Percentiles rank a stretch among this genome's conserved stretches.
Evolutionary conservation across 176 grass and related monocot species (phyloP).

Genomic region (Phoenix dactylifera): DNA sequence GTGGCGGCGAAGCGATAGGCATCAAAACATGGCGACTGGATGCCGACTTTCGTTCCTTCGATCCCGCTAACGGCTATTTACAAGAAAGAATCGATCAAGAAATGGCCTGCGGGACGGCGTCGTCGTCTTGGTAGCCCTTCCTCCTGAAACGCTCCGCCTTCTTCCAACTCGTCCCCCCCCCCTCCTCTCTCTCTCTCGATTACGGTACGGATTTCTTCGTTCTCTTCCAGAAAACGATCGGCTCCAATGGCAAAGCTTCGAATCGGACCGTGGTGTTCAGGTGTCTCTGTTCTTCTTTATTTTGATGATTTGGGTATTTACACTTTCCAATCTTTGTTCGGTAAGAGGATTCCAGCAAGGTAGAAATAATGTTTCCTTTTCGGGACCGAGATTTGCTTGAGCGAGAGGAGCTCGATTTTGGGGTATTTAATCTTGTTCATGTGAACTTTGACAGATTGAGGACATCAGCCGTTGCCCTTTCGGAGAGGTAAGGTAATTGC

Average conservation of each 20-base stretch:
- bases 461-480: constrained; percentile 66
- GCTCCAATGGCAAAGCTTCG: constrained; percentile 39
- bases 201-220: neutral
- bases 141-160: constrained; percentile 63
- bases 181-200: neutral
- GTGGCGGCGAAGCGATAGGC: no score
- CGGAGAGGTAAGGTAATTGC: constrained; percentile 38
- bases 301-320: no score
- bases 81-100: no score
- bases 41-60: constrained; percentile 1
- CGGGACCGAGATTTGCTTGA: neutral
- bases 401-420: neutral
- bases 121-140: constrained; percentile 47
- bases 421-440: neutral
- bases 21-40: no score
- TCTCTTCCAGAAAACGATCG: constrained; percentile 48
- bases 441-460: constrained; percentile 32
- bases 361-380: neutral
- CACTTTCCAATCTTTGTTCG: neutral
- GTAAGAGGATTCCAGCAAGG: constrained; percentile 46
- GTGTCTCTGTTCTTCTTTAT: constrained; percentile 11
- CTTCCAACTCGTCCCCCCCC: constrained; percentile 64
- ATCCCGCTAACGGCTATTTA: neutral
- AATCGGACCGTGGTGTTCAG: constrained; percentile 91
- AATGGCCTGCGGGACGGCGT: constrained; percentile 27